A percentile compares a stretch with the other conserved stretches of the same genome.
Evolutionary conservation across 2,329 filamentous ascomycete genomes (phyloP).

Genomic region (Fusarium sp.): DNA sequence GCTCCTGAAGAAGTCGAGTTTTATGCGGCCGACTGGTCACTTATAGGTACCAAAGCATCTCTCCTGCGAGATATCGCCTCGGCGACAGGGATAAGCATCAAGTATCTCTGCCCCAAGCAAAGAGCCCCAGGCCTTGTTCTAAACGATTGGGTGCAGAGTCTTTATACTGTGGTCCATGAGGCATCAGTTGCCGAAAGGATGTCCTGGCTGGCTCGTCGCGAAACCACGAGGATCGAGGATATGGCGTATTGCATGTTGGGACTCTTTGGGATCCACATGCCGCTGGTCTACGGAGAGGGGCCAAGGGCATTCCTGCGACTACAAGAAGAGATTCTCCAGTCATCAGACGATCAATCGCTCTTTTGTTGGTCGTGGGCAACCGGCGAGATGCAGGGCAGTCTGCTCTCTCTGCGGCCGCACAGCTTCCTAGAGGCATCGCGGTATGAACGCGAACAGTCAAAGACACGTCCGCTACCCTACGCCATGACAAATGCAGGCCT

Average conservation of each 20-base stretch:
- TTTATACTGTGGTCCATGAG: neutral
- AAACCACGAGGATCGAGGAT: constrained; percentile 16
- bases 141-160: neutral
- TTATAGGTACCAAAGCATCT: constrained; percentile 22
- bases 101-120: neutral
- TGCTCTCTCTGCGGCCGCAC: neutral
- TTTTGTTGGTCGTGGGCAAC: neutral
- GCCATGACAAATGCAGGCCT: neutral
- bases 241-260: constrained; percentile 20
- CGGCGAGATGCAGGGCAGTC: neutral
- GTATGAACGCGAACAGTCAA: neutral
- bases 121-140: neutral
- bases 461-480: neutral
- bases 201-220: constrained; percentile 19
- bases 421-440: neutral
- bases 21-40: constrained; percentile 9
- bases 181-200: constrained; percentile 16
- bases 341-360: neutral
- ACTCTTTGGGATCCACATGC: constrained; percentile 17
- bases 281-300: constrained; percentile 15
- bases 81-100: constrained; percentile 15
- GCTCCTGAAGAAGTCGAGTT: constrained; percentile 24
- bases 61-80: constrained; percentile 11
- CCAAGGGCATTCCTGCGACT: constrained; percentile 19
- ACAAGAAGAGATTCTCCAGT: constrained; percentile 14